Conservation (phyloP, 805 yeast genomes). For the Nakazawaea ernobii region DNA sequence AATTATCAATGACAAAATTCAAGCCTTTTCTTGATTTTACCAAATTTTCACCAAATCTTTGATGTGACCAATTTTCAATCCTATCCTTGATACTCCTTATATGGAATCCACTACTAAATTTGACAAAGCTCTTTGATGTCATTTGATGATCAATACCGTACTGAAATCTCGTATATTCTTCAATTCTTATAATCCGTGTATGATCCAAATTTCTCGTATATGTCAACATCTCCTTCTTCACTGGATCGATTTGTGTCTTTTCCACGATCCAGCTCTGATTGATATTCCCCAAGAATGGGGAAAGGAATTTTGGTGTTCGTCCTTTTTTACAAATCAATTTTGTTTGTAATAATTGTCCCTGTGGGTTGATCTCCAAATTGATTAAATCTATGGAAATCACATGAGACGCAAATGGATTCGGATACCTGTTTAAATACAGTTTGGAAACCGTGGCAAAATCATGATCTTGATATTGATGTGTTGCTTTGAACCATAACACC, state of each 20-base stretch:
- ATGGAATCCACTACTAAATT: slow-evolving; percentile 65
- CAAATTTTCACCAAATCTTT: slow-evolving; percentile 62
- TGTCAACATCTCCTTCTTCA: slow-evolving; percentile 45
- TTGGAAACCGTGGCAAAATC: slow-evolving; percentile 69
- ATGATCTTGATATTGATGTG: slow-evolving; percentile 49
- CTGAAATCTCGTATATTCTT: slow-evolving; percentile 62
- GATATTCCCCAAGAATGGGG: slow-evolving; percentile 65
- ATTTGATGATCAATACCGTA: slow-evolving; percentile 19
- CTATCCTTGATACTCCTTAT: slow-evolving; percentile 58
- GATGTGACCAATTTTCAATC: slow-evolving; percentile 79
- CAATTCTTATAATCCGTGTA: slow-evolving; percentile 67
- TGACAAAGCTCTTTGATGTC: slow-evolving; percentile 45
- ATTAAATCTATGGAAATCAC: slow-evolving; percentile 81
- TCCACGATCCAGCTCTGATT: slow-evolving; percentile 81
- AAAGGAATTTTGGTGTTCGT: slow-evolving; percentile 71
- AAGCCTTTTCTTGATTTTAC: slow-evolving; percentile 66
- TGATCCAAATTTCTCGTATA: slow-evolving; percentile 86
- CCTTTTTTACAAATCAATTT: slow-evolving; percentile 76
- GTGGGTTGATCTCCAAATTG: slow-evolving; percentile 47
- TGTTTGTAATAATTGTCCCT: slow-evolving; percentile 66
- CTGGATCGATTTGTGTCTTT: slow-evolving; percentile 66
- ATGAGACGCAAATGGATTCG: slow-evolving; percentile 80
- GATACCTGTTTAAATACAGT: slow-evolving; percentile 71
- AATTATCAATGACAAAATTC: slow-evolving; percentile 67
- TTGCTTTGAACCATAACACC: slow-evolving; percentile 58